Evolutionary conservation across 306 rosid species (phyloP), one percentile per base, ranked within the genome.

Genomic region (Notholithocarpus densiflorus): DNA sequence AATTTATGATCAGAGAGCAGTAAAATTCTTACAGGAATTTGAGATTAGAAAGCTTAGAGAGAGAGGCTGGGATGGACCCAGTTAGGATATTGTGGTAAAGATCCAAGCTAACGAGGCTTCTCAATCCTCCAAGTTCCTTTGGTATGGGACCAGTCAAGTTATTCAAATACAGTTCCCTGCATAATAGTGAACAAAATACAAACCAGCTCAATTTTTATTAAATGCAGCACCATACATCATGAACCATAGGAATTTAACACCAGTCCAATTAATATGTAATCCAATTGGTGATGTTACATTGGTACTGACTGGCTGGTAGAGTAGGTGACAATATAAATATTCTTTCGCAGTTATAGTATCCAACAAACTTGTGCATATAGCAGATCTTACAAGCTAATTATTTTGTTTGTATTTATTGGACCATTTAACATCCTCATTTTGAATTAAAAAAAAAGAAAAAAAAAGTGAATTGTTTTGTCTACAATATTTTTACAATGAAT

Each of bases 121-220:
- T 91, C 73, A 93, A 74, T 48, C 83, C 83, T 86, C 97, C 97
- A 48, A 93, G 77, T 59, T 91, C 88, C 76, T 82, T 85, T 26
- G 97, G 98, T 78, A 93, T 86, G 3, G 89, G 76, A 56, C 97
- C 98, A 82, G 43, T 81, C 83, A 93, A 82, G 57, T 89, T 55
- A 82, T 93, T 93, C 85, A 81, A 85, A 81, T 91, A 91, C 84
- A 93, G 61, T 79, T 93, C 98, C 81, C 98, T 93, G 79, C 74
- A 76, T 15, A 1, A 20, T 21, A 29, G 18, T 9, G 2, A 24
- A 73, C 32, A 56, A 56, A 2, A 9, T 60, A 15, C 71, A 54
- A 75, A 56, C 84, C 78, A 76, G 13, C 26, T 19, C 52, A 12
- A 23, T 15, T 79, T 26, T 48, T 68, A 55, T 60, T 68, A 59